Evolutionary conservation across 768 basidiomycete species (phyloP), one percentile per base, ranked within the genome.

Genomic region (Leccinum pellstonianum): DNA sequence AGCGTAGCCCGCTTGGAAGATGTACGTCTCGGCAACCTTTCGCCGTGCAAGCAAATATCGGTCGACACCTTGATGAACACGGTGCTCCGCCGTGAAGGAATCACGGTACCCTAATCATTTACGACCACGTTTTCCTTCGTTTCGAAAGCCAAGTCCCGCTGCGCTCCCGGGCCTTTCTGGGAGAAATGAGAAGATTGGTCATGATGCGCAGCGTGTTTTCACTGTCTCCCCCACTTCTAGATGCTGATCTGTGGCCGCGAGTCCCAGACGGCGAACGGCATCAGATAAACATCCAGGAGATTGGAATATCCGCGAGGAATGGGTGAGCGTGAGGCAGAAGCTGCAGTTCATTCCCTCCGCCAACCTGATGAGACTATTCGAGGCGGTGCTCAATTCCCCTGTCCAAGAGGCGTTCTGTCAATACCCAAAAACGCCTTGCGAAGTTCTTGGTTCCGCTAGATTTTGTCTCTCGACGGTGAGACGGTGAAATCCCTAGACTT

Each of bases 401-500:
- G 62, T 47, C 14, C 38, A 21, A 61, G 29, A 51, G 47, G 21
- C 48, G 15, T 27, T 25, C 11, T 27, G n/a, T 63, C 51, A 62
- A 52, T 9, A 55, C 17, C 93, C 91, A 77, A 95, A 96, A 0
- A 87, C 83, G 1, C 91, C 94, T 67, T 95, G 93, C 2, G 90
- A 93, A 0, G 90, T 92, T 60, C 91, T 77, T 2, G 93, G 88
- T 71, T 94, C 92, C 0, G 89, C 87, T 6, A 93, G 71, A 69
- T 93, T 92, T 73, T 81, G 52, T 80, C 84, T 52, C 85, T 78
- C 61, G 87, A 65, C 3, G 87, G 65, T 0, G 84, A 78, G 37
- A 84, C 79, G 0, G 84, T 80, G 10, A 79, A 67, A 31, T 85
- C 86, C 62, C 81, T 80, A 7, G 70, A 70, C 68, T 77, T 82